Conservation (phyloP, 257 asterid genomes). For the Solanum pennellii region DNA sequence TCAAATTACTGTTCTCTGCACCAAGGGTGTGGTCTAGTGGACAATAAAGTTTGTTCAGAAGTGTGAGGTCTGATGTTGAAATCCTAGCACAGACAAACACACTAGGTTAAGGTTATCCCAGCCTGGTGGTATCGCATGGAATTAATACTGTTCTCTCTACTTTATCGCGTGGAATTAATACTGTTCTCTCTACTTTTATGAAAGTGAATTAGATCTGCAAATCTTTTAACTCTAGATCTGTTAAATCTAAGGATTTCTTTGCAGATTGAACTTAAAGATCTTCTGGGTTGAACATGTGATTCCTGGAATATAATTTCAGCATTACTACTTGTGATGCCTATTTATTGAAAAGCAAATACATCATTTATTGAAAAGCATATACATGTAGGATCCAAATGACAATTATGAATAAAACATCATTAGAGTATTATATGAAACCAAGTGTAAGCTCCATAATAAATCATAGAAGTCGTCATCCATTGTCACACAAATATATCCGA, state of each 20-base stretch:
- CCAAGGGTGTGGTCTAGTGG: background rate
- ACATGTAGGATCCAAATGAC: background rate
- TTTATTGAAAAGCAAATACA: background rate
- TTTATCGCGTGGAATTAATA: too few species aligned
- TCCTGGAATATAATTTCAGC: background rate
- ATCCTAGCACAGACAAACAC: too few species aligned
- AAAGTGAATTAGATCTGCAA: background rate
- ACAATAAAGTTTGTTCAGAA: too few species aligned
- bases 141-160: too few species aligned
- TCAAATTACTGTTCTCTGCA: background rate
- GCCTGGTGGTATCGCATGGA: too few species aligned
- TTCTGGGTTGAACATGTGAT: background rate
- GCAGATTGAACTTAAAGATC: background rate
- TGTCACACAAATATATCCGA: background rate
- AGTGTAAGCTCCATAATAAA: background rate
- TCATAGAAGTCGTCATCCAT: background rate
- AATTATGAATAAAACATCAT: background rate
- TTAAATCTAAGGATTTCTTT: background rate
- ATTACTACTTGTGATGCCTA: background rate
- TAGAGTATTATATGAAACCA: background rate
- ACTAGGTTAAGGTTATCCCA: too few species aligned
- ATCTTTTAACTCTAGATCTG: background rate
- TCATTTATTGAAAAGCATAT: background rate
- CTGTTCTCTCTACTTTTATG: background rate
- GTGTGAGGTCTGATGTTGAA: background rate